Conservation (phyloP, 192 early-diverging fungal genomes). For the Podochytrium sp. region DNA sequence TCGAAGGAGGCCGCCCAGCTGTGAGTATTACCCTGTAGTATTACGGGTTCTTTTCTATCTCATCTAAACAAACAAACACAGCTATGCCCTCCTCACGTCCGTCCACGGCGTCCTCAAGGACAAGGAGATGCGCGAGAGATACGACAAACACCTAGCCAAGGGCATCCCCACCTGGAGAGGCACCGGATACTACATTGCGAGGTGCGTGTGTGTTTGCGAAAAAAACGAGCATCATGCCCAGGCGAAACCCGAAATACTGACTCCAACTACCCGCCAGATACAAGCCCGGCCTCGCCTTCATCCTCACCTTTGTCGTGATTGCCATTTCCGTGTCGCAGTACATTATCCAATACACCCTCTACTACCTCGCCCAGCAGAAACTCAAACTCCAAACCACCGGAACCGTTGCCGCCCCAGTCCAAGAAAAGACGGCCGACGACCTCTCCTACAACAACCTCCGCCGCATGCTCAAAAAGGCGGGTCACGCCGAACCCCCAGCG, state of each 20-base stretch:
- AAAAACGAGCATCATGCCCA: too few relatives aligned
- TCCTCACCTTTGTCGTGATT: slow-evolving; percentile 38
- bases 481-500: slow-evolving; percentile 20
- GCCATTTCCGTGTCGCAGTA: slow-evolving; percentile 49
- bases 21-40: slow-evolving; percentile 11
- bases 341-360: slow-evolving; percentile 36
- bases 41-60: too few relatives aligned
- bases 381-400: slow-evolving; percentile 14
- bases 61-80: background rate
- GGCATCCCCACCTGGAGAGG: slow-evolving; percentile 56
- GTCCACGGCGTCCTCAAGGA: slow-evolving; percentile 47
- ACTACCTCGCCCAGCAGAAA: slow-evolving; percentile 39
- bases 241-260: too few relatives aligned
- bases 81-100: slow-evolving; percentile 51
- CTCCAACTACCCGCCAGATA: too few relatives aligned
- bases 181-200: slow-evolving; percentile 40
- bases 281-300: slow-evolving; percentile 44
- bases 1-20: slow-evolving; percentile 21
- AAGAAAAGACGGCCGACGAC: slow-evolving; percentile 15
- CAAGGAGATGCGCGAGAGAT: slow-evolving; percentile 41
- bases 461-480: slow-evolving; percentile 31
- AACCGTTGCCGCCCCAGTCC: background rate
- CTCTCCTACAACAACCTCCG: slow-evolving; percentile 26
- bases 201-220: background rate
- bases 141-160: slow-evolving; percentile 49